Base-by-base conservation (phyloP, 345 rosid genomes). In the Schrenkiella parvula region DNA sequence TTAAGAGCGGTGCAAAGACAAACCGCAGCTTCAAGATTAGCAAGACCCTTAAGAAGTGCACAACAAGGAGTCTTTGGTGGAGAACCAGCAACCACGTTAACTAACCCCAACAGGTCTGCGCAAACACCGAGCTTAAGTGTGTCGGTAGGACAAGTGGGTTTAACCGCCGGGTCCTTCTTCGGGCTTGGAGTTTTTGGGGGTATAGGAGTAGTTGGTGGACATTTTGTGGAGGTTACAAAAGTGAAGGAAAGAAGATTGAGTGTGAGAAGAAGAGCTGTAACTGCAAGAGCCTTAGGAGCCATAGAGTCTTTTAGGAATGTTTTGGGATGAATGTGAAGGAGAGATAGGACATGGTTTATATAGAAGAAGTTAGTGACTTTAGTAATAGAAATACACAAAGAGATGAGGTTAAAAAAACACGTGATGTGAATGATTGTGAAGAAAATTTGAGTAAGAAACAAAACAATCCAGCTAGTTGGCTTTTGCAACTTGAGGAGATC, bases 1-100 rank as follows among this genome's bases (percentile, higher is more conserved):
- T 84, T 86, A 43, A 89, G 73, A 75, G 89, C 87, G 38, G 98
- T 92, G 81, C 96, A 88, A 18, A 89, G 89, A 82, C 96, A 92
- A 37, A 81, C 87, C 5, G 92, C 95, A 7, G 88, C 98, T 64
- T 92, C 92, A 1, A 88, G 78, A 80, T 89, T 89, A 22, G 72
- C 85, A 34, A 86, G 82, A 61, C 79, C 84, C 0, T 79, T 50
- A 29, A 92, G 47, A 58, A 88, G 82, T 47, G 80, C 56, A 72
- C 93, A 86, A 72, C 89, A 89, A 22, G 92, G 89, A 11, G 72
- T 81, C 71, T 80, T 80, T 19, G 90, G 85, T 18, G 92, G 89
- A 10, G 72, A 78, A 11, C 90, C 89, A 34, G 81, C 56, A 14
- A 76, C 82, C 48, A 85, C 10, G 42, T 82, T 58, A 55, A 88